phyloP scores from a whole-genome alignment of 257 asterid species.

The Ehretia macrophylla region DNA sequence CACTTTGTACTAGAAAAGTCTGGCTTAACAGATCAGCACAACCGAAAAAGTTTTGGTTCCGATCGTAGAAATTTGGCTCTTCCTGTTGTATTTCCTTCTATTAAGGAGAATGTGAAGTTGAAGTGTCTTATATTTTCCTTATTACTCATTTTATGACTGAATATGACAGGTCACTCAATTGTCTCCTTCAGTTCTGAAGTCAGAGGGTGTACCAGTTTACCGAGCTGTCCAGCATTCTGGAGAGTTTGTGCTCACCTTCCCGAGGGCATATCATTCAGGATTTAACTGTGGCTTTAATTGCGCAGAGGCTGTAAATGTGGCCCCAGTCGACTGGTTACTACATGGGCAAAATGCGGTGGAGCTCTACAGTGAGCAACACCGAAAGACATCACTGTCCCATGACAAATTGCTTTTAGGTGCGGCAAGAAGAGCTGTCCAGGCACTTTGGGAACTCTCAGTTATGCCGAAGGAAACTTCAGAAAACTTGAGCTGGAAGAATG shows the following conservation, averaged over 20 bases:
- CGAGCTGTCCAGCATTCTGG: constrained; percentile 64
- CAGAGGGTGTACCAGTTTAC: constrained; percentile 68
- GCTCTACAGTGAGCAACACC: constrained; percentile 59
- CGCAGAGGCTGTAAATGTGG: constrained; percentile 90
- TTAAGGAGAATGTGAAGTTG: not conserved
- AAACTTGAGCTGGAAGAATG: constrained; percentile 60
- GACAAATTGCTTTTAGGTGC: constrained; percentile 76
- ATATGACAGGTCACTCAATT: constrained; percentile 67
- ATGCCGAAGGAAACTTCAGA: constrained; percentile 36
- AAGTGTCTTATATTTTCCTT: constrained; percentile 1
- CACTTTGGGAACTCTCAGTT: constrained; percentile 49
- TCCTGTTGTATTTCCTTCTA: not conserved
- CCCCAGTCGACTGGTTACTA: constrained; percentile 75
- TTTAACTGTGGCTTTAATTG: constrained; percentile 85
- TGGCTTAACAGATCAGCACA: too few species aligned
- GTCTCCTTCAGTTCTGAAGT: constrained; percentile 67
- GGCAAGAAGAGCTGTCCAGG: constrained; percentile 45
- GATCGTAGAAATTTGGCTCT: not conserved
- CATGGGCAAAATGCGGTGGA: constrained; percentile 74
- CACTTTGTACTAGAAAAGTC: too few species aligned
- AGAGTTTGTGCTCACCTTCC: constrained; percentile 84
- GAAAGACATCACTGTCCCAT: constrained; percentile 71
- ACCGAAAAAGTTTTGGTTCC: too few species aligned
- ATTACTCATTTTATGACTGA: not conserved
- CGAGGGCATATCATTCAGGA: constrained; percentile 83